Base-by-base conservation (phyloP, 176 grass and related monocot genomes). In the Rhynchospora pubera region DNA sequence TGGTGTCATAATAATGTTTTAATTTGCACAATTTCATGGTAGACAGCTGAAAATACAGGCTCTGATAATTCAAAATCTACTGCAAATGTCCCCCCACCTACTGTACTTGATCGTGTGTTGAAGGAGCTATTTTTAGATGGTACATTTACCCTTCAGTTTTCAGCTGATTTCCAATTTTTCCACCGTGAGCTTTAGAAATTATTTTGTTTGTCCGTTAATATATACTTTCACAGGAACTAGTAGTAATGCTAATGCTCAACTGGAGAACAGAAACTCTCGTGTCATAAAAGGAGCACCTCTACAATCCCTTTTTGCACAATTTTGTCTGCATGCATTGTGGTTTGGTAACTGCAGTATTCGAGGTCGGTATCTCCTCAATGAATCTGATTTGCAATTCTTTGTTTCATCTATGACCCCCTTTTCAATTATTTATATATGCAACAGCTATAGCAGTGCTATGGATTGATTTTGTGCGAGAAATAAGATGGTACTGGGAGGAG, bases 401-500 rank as follows among this genome's bases (percentile, higher is more conserved):
- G 78, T 85, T 28, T n/a, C 2, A 65, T 85, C 16, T 50, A 23
- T 79, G 64, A 58, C 30, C 65, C 32, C 32, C 82, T 15, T 71
- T 89, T 65, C 62, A 30, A 22, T 48, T 61, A 45, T 75, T 47
- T 50, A 13, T 87, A 62, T 85, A 74, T 79, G 80, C 23, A 77
- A 52, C 86, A 98, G 95, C 92, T 82, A 94, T 98, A 85, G 87
- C 90, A 69, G 85, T 89, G 48, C 79, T 98, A 57, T 98, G 95
- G 95, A 93, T 98, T 88, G 92, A 98, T 86, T 98, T 98, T 91
- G 92, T 93, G n/a, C 90, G 95, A 16, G 95, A 98, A 93, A 87
- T 98, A 83, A 90, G 89, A 64, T 98, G 95, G 95, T 94, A 86
- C 82, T 98, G 95, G 95, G 92, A 94, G 45, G 95, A 98, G 73